phyloP scores from a whole-genome alignment of 768 basidiomycete genomes.

The Coprinopsis sp. region DNA sequence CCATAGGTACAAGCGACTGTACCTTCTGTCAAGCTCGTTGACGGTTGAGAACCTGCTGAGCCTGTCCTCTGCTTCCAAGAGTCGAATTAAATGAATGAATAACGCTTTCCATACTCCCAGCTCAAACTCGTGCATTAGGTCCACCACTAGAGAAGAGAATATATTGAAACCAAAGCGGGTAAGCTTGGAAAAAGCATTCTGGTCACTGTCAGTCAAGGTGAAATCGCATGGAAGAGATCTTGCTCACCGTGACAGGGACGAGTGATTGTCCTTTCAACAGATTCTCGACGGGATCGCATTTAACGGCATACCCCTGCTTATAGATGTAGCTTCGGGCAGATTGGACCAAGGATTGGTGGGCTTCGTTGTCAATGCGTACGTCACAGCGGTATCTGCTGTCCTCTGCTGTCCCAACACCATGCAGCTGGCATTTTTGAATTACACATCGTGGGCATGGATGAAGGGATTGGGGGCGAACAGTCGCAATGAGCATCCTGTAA shows the following conservation, averaged over 20 bases:
- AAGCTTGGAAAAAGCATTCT: constrained; percentile 30
- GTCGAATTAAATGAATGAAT: constrained; percentile 30
- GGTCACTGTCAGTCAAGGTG: neutral
- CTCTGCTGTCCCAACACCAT: constrained; percentile 20
- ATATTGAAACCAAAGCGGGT: constrained; percentile 18
- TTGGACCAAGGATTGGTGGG: neutral
- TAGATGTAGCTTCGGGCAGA: neutral
- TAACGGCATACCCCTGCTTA: too few relatives aligned
- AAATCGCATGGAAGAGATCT: neutral
- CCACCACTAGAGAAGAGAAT: constrained; percentile 21
- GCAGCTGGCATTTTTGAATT: constrained; percentile 20
- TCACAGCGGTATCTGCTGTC: neutral
- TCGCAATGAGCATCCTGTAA: constrained; percentile 25
- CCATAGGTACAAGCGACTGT: constrained; percentile 29
- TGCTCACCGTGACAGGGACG: neutral
- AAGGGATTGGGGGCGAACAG: constrained; percentile 27
- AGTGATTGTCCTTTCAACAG: too few relatives aligned
- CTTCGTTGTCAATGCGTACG: neutral
- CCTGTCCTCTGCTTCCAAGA: constrained; percentile 25
- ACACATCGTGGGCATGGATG: constrained; percentile 34
- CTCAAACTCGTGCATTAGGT: constrained; percentile 35
- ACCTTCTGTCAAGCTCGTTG: constrained; percentile 34
- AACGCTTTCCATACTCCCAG: constrained; percentile 33
- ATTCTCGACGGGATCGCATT: too few relatives aligned
- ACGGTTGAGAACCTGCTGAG: constrained; percentile 16